These are phyloP conservation scores for Pseudogymnoascus sp. DNA, from an alignment of 2,329 filamentous ascomycete genomes.

Conservation along the genomic window DNA sequence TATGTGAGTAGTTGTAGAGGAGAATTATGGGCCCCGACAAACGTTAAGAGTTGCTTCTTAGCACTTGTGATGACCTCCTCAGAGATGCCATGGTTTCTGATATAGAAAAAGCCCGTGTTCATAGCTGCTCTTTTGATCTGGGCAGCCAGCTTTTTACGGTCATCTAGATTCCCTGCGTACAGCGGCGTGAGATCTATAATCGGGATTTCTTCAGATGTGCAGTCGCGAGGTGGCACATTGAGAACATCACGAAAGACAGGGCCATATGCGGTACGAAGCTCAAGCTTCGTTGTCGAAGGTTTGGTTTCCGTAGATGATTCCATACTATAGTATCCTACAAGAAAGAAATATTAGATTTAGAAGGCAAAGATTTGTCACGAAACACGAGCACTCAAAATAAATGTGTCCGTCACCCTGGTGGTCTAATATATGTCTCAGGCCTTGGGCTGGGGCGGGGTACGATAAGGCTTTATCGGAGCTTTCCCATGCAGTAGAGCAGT, in stretches of 20 bases:
- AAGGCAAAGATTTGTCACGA: background rate
- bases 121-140: slow-evolving; percentile 33
- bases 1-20: slow-evolving; percentile 3
- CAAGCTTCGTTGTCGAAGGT: slow-evolving; percentile 31
- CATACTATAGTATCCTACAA: background rate
- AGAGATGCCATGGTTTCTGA: slow-evolving; percentile 36
- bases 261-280: slow-evolving; percentile 37
- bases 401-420: background rate
- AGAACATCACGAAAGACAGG: slow-evolving; percentile 36
- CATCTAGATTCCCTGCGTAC: slow-evolving; percentile 28
- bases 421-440: background rate
- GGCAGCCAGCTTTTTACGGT: slow-evolving; percentile 31
- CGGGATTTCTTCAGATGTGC: slow-evolving; percentile 36
- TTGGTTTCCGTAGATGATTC: slow-evolving; percentile 12
- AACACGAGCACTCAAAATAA: background rate
- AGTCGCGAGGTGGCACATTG: slow-evolving; percentile 33
- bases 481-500: background rate
- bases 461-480: background rate
- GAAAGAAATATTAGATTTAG: background rate
- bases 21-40: too few relatives aligned
- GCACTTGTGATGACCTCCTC: slow-evolving; percentile 26
- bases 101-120: slow-evolving; percentile 40
- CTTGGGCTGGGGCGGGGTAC: background rate
- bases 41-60: slow-evolving; percentile 23
- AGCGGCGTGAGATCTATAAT: slow-evolving; percentile 36